These are phyloP conservation scores for Pelargonium cotyledonis DNA, from an alignment of 441 rosid genomes.

Conservation along the genomic window DNA sequence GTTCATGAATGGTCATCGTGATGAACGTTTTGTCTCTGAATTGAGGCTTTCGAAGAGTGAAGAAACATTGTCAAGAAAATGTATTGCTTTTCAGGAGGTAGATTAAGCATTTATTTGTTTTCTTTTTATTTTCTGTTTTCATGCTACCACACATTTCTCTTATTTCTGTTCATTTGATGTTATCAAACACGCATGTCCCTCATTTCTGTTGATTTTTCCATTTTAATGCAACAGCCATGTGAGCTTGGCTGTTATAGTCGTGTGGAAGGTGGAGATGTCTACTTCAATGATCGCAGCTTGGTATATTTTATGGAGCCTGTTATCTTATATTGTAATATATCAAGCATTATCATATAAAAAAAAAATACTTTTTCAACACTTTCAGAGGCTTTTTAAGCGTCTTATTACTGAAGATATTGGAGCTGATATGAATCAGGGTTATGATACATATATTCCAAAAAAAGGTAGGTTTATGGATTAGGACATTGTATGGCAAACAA, in stretches of 20 bases:
- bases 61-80: conserved; percentile 77
- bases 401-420: conserved; percentile 69
- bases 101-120: conserved; percentile 6
- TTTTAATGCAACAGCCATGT: conserved; percentile 51
- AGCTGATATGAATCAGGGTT: conserved; percentile 89
- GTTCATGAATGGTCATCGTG: conserved; percentile 66
- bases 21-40: conserved; percentile 88
- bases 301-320: conserved; percentile 38
- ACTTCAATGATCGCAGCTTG: conserved; percentile 69
- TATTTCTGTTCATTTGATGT: not conserved
- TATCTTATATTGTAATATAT: conserved; percentile 5
- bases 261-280: conserved; percentile 71
- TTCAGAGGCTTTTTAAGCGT: conserved; percentile 85
- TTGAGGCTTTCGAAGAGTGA: conserved; percentile 75
- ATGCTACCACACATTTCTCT: conserved; percentile 4
- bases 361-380: conserved; percentile 16
- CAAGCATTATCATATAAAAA: not conserved
- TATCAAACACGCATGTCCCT: not conserved
- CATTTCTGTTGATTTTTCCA: conserved; percentile 15
- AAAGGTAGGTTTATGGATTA: conserved; percentile 41
- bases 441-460: conserved; percentile 70
- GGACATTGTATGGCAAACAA: conserved; percentile 1
- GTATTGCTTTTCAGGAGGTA: conserved; percentile 82
- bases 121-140: not conserved
- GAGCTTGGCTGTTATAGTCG: conserved; percentile 89